A percentile compares a stretch with the other conserved stretches of the same genome.
These are phyloP conservation scores for Xanthoparmelia taractica DNA, from an alignment of 495 filamentous ascomycete genomes.

Conservation along the genomic window DNA sequence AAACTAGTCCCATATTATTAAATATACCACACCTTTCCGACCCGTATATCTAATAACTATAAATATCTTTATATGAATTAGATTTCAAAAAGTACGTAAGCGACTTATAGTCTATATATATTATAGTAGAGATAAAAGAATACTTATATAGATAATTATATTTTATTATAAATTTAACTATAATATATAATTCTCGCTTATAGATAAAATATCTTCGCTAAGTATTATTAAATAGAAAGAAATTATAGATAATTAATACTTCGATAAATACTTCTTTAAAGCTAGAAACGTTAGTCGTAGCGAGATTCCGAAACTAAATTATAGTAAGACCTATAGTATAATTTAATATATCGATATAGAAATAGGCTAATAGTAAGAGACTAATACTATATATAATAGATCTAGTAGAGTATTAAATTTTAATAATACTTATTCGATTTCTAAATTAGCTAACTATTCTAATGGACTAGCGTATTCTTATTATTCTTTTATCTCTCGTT, in stretches of 20 bases:
- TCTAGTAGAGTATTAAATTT: constrained; percentile 7
- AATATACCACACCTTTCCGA: too few relatives aligned
- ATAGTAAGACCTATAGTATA: background rate
- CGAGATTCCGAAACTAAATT: background rate
- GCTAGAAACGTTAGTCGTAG: too few relatives aligned
- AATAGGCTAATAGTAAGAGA: background rate
- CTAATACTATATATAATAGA: constrained; percentile 3
- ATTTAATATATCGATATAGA: constrained; percentile 12
- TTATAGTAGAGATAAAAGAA: background rate
- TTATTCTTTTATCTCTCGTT: too few relatives aligned
- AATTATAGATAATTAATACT: constrained; percentile 10
- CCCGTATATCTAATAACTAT: background rate
- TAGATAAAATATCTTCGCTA: constrained; percentile 8
- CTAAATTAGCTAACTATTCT: too few relatives aligned
- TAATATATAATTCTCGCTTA: constrained; percentile 2
- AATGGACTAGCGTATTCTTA: too few relatives aligned
- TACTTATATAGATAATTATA: background rate
- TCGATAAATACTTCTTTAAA: background rate
- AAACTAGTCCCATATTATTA: too few relatives aligned
- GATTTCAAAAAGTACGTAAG: background rate
- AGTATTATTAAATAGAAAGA: background rate
- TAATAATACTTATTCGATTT: too few relatives aligned
- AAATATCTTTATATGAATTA: background rate
- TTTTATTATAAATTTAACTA: too few relatives aligned
- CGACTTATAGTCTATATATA: background rate